A percentile compares a stretch with the other conserved stretches of the same genome.
Evolutionary conservation across 345 rosid genomes (phyloP).

Genomic region (Hibiscus mutabilis): DNA sequence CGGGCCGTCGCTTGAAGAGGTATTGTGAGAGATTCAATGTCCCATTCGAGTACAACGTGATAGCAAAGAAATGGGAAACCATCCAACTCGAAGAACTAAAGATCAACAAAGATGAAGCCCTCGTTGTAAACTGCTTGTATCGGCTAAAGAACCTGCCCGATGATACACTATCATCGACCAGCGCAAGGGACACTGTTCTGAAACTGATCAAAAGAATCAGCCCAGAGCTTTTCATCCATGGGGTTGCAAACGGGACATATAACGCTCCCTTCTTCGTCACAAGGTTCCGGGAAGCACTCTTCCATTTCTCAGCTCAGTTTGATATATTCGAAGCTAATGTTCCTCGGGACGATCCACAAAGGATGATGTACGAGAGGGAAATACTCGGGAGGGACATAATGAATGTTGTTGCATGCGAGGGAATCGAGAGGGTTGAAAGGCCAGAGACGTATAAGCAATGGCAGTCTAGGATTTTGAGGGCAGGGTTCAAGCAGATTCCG

Average conservation of each 20-base stretch:
- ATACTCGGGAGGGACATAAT: constrained; percentile 30
- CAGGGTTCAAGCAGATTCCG: constrained; percentile 48
- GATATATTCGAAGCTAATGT: constrained; percentile 47
- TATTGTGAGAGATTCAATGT: constrained; percentile 24
- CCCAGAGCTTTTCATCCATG: constrained; percentile 36
- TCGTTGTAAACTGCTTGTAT: constrained; percentile 33
- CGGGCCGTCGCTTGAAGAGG: constrained; percentile 34
- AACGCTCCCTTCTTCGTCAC: constrained; percentile 44
- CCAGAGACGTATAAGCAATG: constrained; percentile 74
- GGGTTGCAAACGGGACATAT: constrained; percentile 34
- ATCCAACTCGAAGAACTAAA: constrained; percentile 40
- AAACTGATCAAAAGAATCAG: constrained; percentile 35
- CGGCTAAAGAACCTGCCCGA: constrained; percentile 39
- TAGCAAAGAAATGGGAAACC: constrained; percentile 53
- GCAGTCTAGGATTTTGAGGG: constrained; percentile 45
- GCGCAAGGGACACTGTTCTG: constrained; percentile 41
- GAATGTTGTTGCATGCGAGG: constrained; percentile 62
- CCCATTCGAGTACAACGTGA: constrained; percentile 43
- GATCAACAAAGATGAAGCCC: constrained; percentile 31
- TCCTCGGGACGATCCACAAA: constrained; percentile 33
- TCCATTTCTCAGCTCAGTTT: constrained; percentile 46
- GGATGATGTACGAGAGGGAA: constrained; percentile 43
- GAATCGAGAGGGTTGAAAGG: constrained; percentile 48
- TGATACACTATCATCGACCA: constrained; percentile 33
- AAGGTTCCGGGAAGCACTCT: constrained; percentile 51